These are phyloP conservation scores for Fimicolochytrium jonesii DNA, from an alignment of 192 early-diverging fungal species.

Conservation along the genomic window DNA sequence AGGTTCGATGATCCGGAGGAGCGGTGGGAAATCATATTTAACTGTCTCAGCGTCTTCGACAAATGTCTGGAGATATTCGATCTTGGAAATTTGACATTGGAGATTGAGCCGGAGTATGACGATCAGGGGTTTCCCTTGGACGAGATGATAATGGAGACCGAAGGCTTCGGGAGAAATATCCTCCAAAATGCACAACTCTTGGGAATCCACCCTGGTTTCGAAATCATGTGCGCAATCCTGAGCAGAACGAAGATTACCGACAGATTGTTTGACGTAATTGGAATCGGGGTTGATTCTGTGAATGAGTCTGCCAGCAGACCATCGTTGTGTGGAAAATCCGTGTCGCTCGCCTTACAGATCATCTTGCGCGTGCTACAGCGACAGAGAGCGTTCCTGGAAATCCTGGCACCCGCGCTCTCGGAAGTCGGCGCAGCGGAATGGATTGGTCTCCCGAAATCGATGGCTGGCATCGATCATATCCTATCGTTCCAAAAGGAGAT, in stretches of 20 bases:
- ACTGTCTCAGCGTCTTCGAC: slow-evolving; percentile 75
- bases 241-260: slow-evolving; percentile 66
- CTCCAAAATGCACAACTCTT: slow-evolving; percentile 33
- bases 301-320: slow-evolving; percentile 34
- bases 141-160: background rate
- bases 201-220: slow-evolving; percentile 80
- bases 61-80: slow-evolving; percentile 75
- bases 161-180: slow-evolving; percentile 2
- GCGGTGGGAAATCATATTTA: slow-evolving; percentile 70
- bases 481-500: slow-evolving; percentile 64
- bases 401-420: slow-evolving; percentile 55
- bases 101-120: background rate
- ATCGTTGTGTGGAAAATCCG: slow-evolving; percentile 18
- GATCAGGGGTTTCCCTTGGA: slow-evolving; percentile 15
- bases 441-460: slow-evolving; percentile 45
- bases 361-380: slow-evolving; percentile 52
- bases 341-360: slow-evolving; percentile 35
- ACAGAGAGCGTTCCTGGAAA: slow-evolving; percentile 71
- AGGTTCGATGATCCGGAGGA: slow-evolving; percentile 63
- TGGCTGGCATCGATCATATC: slow-evolving; percentile 76
- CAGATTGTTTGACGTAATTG: slow-evolving; percentile 67
- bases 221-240: slow-evolving; percentile 72
- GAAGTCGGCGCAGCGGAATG: slow-evolving; percentile 23
- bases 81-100: slow-evolving; percentile 40
- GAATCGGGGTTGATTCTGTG: slow-evolving; percentile 54